phyloP scores from a whole-genome alignment of 2,329 filamentous ascomycete species.

The Blumeria hordei region DNA sequence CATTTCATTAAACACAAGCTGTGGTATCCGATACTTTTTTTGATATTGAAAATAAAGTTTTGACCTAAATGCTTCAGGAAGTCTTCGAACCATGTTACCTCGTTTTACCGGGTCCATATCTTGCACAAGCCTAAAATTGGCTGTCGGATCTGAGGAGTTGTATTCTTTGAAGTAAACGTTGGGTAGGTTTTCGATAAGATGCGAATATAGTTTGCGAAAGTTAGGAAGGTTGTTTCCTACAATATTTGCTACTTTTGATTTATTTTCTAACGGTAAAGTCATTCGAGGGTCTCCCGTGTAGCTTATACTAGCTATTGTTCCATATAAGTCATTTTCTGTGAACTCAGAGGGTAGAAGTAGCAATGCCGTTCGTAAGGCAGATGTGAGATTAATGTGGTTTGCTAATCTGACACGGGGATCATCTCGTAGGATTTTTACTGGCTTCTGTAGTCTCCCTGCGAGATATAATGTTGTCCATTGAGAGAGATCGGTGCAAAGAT shows the following conservation, averaged over 20 bases:
- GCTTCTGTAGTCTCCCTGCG: constrained; percentile 89
- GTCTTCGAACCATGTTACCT: constrained; percentile 84
- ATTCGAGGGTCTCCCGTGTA: constrained; percentile 96
- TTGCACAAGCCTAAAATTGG: constrained; percentile 49
- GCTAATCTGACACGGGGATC: constrained; percentile 78
- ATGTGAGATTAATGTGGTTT: constrained; percentile 87
- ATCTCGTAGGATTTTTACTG: constrained; percentile 90
- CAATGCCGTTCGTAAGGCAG: constrained; percentile 71
- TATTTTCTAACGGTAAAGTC: constrained; percentile 72
- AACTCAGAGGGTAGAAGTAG: constrained; percentile 66
- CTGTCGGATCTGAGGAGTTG: constrained; percentile 31
- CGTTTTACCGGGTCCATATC: constrained; percentile 82
- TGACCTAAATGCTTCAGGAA: constrained; percentile 67
- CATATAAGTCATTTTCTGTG: constrained; percentile 70
- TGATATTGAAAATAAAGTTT: constrained; percentile 92
- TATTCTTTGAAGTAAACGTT: constrained; percentile 59
- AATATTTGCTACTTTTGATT: constrained; percentile 81
- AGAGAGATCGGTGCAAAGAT: constrained; percentile 61
- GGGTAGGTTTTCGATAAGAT: constrained; percentile 69
- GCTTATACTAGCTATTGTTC: constrained; percentile 73
- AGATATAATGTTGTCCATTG: constrained; percentile 91
- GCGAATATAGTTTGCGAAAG: constrained; percentile 77
- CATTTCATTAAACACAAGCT: constrained; percentile 63
- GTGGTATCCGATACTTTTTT: constrained; percentile 66
- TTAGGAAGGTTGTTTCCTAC: constrained; percentile 76